Evolutionary conservation across 106 monocot species (phyloP).

Genomic region (Allium fistulosum): DNA sequence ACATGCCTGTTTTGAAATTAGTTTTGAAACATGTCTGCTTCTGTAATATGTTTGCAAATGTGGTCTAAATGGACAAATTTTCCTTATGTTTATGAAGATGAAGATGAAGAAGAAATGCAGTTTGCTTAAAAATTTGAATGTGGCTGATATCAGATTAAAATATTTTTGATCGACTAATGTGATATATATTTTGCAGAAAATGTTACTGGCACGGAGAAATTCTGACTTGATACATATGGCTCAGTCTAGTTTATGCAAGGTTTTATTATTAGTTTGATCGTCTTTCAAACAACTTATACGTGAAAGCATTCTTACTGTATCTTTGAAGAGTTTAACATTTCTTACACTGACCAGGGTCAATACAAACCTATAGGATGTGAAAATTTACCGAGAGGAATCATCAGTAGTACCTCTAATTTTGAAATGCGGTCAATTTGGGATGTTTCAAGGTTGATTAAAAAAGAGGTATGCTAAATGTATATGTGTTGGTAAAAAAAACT

Average conservation of each 20-base stretch:
- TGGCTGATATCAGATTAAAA: too few relatives aligned
- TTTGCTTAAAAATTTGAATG: too few relatives aligned
- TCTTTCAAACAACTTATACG: neutral
- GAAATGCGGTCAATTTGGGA: slow-evolving; percentile 29
- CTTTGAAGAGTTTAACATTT: neutral
- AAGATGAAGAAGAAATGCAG: too few relatives aligned
- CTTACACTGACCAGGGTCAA: slow-evolving; percentile 11
- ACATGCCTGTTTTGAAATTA: too few relatives aligned
- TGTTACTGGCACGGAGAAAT: slow-evolving; percentile 14
- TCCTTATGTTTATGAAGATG: too few relatives aligned
- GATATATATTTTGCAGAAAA: slow-evolving; percentile 15
- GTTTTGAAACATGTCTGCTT: too few relatives aligned
- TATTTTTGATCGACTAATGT: too few relatives aligned
- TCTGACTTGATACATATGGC: slow-evolving; percentile 6
- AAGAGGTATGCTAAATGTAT: slow-evolving; percentile 23
- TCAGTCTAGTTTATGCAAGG: slow-evolving; percentile 30
- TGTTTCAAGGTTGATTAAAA: slow-evolving; percentile 9
- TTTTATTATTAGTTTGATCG: slow-evolving; percentile 4
- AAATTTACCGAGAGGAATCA: slow-evolving; percentile 42
- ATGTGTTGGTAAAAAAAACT: neutral
- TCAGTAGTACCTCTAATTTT: slow-evolving; percentile 40
- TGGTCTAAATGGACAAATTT: too few relatives aligned
- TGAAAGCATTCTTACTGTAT: too few relatives aligned
- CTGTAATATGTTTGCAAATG: too few relatives aligned
- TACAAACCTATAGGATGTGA: slow-evolving; percentile 39